Base-by-base conservation (phyloP, 306 rosid genomes). In the Begonia fuchsioides region DNA sequence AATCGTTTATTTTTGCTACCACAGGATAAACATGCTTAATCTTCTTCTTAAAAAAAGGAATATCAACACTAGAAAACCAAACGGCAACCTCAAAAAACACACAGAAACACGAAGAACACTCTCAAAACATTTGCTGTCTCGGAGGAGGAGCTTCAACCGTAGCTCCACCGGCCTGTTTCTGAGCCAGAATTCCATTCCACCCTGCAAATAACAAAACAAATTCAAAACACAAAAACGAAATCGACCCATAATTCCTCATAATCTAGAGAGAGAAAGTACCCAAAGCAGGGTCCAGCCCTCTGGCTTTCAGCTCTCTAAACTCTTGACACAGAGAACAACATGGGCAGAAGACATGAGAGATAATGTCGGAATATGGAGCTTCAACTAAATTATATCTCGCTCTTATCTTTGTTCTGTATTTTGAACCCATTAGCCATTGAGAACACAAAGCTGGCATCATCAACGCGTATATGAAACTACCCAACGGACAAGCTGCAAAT, bases 381-480 rank as follows among this genome's bases (percentile, higher is more conserved):
- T 80, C 83, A 32, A 73, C 81, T 68, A 76, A 68, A 52, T 62
- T 64, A 50, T 70, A 76, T 40, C 50, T 76, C 46, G 51, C 50
- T 49, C 83, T 73, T 54, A 76, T 51, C 69, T 74, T 70, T 56
- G 64, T 47, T 57, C 90, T 17, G 45, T 76, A 80, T 43, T 60
- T 80, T 51, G 81, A 80, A 13, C 83, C 90, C 78, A 76, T 76
- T 8, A 76, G 45, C 83, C 90, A 76, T 62, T 80, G 81, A 68
- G 81, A 65, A 55, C 83, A 80, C 64, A 80, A 55, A 15, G 81
- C 90, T 54, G 83, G 81, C 83, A 73, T 80, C 83, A 76, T 76
- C 61, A 80, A 50, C n/a, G 65, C 50, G 73, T 76, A 76, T 47
- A 76, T 76, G 60, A 73, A 74, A 68, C 74, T 76, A 50, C 83